Base-by-base conservation (phyloP, 768 basidiomycete genomes). In the Lactifluus subvellereus region DNA sequence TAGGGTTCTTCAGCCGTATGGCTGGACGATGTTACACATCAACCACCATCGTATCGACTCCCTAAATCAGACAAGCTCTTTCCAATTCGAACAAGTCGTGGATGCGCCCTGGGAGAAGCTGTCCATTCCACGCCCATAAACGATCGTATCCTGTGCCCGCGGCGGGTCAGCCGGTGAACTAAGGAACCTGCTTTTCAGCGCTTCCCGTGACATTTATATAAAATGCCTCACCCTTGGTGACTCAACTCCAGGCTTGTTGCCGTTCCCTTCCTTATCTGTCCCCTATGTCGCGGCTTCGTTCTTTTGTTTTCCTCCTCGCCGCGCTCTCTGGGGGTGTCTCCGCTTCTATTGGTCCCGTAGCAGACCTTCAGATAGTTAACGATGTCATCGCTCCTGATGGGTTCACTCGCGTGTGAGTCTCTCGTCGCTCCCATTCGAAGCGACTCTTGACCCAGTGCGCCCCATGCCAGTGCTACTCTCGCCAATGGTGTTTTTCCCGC, bases 351-450 rank as follows among this genome's bases (percentile, higher is more conserved):
- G 72, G 72, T 18, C 71, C 70, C 13, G 37, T 61, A 4, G 61
- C 69, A 5, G 48, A 62, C 35, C 58, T 73, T n/a, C 16, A 22
- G 22, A 66, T 73, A 56, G 48, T 45, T 48, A 69, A 71, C 54
- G 30, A 27, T 8, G 20, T 62, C n/a, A 50, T 72, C 56, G 38
- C 65, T 13, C 72, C 69, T 0, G 72, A 73, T 60, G 72, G 72
- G 0, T 70, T 56, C 54, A 22, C 16, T 48, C 71, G 72, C 33
- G 8, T 40, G 64, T 65, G 49, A 47, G 53, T 54, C 13, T n/a
- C 20, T 27, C 10, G 2, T 18, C 2, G 18, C 8, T 27, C 45
- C 16, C 35, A 4, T 37, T 35, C 0, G 13, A 43, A 20, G n/a
- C 10, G 6, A 32, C 8, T 30, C 33, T n/a, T 43, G 18, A 51